A percentile compares a stretch with the other conserved stretches of the same genome.
Evolutionary conservation across 129 eudicot species (phyloP).

Genomic region (Flaveria sonorensis): DNA sequence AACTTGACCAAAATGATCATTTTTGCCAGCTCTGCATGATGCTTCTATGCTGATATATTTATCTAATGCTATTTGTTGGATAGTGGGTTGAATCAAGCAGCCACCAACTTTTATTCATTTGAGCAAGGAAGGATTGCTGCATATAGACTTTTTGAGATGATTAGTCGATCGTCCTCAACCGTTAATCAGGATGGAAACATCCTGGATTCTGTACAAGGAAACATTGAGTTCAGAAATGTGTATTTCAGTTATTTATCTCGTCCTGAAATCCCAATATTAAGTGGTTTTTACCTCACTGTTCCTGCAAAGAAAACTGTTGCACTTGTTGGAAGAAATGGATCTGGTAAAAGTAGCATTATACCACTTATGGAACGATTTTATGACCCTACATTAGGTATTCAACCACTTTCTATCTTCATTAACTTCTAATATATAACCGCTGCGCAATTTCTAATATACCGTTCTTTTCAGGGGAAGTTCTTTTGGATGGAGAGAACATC

Average conservation of each 20-base stretch:
- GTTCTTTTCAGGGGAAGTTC: conserved; percentile 73
- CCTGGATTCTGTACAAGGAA: conserved; percentile 80
- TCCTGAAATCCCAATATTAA: conserved; percentile 93
- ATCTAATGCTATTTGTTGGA: conserved; percentile 25
- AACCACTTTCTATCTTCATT: conserved; percentile 7
- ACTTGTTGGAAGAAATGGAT: conserved; percentile 98
- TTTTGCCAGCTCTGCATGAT: neutral
- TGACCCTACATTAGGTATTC: conserved; percentile 92
- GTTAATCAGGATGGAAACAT: conserved; percentile 66
- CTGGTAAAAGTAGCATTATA: conserved; percentile 95
- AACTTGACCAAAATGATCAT: neutral
- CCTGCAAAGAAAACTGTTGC: conserved; percentile 97
- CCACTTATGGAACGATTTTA: conserved; percentile 99
- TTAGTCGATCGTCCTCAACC: conserved; percentile 81
- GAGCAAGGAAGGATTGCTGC: conserved; percentile 99
- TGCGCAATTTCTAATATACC: neutral
- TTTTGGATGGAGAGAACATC: conserved; percentile 92
- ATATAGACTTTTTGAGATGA: conserved; percentile 95
- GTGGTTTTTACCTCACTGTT: conserved; percentile 92
- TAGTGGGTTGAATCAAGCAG: conserved; percentile 95
- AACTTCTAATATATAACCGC: neutral
- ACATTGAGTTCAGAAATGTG: conserved; percentile 92
- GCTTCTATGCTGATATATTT: conserved; percentile 17
- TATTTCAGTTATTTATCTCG: conserved; percentile 94
- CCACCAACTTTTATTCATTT: conserved; percentile 92